Evolutionary conservation across 805 yeast species (phyloP).

Genomic region (Ogataea ganodermae): DNA sequence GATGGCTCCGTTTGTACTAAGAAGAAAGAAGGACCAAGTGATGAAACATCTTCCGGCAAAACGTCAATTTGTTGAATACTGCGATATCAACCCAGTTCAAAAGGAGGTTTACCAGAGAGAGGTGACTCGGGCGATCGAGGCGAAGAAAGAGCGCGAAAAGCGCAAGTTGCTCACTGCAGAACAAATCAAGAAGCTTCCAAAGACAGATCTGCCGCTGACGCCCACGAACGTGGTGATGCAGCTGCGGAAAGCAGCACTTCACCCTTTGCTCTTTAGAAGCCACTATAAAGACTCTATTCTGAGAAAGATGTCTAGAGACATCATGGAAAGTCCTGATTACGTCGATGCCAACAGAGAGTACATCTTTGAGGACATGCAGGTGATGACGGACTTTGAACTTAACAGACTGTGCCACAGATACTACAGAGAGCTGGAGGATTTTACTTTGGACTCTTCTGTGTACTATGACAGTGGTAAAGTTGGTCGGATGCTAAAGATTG

Average conservation of each 20-base stretch:
- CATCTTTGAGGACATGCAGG: conserved; percentile 91
- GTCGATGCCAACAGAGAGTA: conserved; percentile 70
- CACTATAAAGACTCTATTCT: conserved; percentile 58
- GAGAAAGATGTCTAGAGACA: conserved; percentile 69
- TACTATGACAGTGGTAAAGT: conserved; percentile 76
- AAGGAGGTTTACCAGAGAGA: conserved; percentile 60
- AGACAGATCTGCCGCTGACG: conserved; percentile 28
- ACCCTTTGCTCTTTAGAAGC: conserved; percentile 81
- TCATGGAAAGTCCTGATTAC: conserved; percentile 81
- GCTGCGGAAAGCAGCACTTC: conserved; percentile 88
- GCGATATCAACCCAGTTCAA: conserved; percentile 63
- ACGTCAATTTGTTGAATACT: conserved; percentile 59
- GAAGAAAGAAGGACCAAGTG: conserved; percentile 92
- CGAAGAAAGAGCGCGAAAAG: conserved; percentile 45
- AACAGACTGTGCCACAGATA: conserved; percentile 72
- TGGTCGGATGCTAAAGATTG: conserved; percentile 50
- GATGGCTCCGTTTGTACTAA: conserved; percentile 96
- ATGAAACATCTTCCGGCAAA: conserved; percentile 85
- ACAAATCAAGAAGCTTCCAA: conserved; percentile 38
- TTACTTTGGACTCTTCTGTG: conserved; percentile 52
- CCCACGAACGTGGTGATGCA: conserved; percentile 80
- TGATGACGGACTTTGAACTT: conserved; percentile 90
- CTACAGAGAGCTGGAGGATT: conserved; percentile 61
- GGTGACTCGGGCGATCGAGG: conserved; percentile 45
- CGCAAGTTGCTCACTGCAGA: conserved; percentile 37